Conservation (phyloP, 805 yeast species). For the Priceomyces medius region DNA sequence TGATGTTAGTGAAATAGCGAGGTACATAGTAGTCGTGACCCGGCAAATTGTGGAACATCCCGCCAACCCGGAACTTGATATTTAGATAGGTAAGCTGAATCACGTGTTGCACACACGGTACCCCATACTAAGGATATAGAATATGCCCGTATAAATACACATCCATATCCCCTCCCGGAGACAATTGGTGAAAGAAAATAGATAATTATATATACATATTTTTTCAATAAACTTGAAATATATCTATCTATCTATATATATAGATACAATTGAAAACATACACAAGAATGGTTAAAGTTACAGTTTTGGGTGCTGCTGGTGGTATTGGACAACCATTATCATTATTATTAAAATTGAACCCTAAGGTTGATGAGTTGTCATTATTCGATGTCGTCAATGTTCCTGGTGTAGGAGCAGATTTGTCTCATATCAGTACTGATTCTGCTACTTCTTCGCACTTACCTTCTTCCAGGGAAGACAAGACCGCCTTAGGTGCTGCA, state of each 20-base stretch:
- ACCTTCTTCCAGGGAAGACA: constrained; percentile 54
- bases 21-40: neutral
- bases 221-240: neutral
- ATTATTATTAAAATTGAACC: constrained; percentile 70
- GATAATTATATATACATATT: too few species aligned
- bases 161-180: neutral
- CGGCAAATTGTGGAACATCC: neutral
- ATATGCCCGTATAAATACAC: neutral
- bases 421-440: constrained; percentile 76
- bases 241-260: neutral
- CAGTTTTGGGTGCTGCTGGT: constrained; percentile 90
- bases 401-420: constrained; percentile 86
- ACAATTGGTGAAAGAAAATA: constrained; percentile 1
- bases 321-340: constrained; percentile 95
- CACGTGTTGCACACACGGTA: neutral
- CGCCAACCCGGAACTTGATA: neutral
- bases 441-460: constrained; percentile 58
- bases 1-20: too few species aligned
- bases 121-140: constrained; percentile 1
- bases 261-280: neutral
- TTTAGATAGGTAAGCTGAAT: neutral
- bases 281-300: constrained; percentile 58
- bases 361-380: constrained; percentile 62
- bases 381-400: constrained; percentile 82
- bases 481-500: constrained; percentile 44